A percentile compares a stretch with the other conserved stretches of the same genome.
phyloP scores from a whole-genome alignment of 805 yeast species.

The Lipomyces starkeyi region DNA sequence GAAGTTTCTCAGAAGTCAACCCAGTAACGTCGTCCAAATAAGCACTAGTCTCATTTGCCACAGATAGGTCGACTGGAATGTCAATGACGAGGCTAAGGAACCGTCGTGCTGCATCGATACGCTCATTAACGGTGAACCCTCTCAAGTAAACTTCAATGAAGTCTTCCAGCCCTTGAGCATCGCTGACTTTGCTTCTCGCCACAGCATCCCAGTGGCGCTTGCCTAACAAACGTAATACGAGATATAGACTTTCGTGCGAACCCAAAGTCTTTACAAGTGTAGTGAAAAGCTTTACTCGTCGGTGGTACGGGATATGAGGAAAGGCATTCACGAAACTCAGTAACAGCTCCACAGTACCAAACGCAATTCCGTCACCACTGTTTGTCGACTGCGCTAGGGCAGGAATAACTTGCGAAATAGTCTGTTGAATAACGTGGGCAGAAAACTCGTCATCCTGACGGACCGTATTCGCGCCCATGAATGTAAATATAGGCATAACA shows the following conservation, averaged over 20 bases:
- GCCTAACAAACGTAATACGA: conserved; percentile 78
- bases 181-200: conserved; percentile 64
- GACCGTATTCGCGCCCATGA: conserved; percentile 97
- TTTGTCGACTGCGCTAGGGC: conserved; percentile 65
- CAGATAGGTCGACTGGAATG: conserved; percentile 23
- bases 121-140: conserved; percentile 70
- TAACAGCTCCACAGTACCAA: conserved; percentile 54
- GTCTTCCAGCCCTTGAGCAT: conserved; percentile 70
- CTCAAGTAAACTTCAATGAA: conserved; percentile 74
- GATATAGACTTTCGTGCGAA: conserved; percentile 66
- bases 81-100: conserved; percentile 58
- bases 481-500: conserved; percentile 99
- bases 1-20: conserved; percentile 27
- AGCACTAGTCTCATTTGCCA: not conserved
- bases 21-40: conserved; percentile 27
- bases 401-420: conserved; percentile 87
- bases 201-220: conserved; percentile 69
- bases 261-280: conserved; percentile 83
- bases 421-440: conserved; percentile 88
- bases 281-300: conserved; percentile 83
- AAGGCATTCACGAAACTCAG: conserved; percentile 94
- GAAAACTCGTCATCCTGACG: conserved; percentile 97
- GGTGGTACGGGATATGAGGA: conserved; percentile 93
- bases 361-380: conserved; percentile 4
- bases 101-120: conserved; percentile 59